phyloP scores from a whole-genome alignment of 352 stramenopile species.

The Pythium inflatum region DNA sequence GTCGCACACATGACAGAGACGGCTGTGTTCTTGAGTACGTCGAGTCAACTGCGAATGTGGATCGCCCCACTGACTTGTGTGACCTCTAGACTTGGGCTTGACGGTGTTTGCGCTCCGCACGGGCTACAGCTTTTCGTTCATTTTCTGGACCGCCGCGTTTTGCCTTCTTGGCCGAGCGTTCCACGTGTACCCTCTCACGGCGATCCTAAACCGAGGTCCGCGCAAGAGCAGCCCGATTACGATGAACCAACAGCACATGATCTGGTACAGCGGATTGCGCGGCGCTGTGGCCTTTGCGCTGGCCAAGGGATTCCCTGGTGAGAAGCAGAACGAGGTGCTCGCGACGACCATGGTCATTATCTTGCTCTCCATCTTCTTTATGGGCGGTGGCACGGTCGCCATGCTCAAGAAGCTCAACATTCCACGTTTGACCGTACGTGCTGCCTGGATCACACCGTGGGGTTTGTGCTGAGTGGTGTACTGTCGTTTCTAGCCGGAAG shows the following conservation, averaged over 20 bases:
- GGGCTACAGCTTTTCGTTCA: constrained; percentile 82
- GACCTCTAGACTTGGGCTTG: constrained; percentile 81
- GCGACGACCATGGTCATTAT: constrained; percentile 93
- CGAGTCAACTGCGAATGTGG: too few relatives aligned
- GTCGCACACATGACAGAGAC: constrained; percentile 92
- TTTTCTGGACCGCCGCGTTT: constrained; percentile 85
- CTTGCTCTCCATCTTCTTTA: constrained; percentile 90
- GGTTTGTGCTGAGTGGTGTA: not conserved
- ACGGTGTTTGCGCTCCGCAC: constrained; percentile 85
- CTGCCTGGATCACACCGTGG: too few relatives aligned
- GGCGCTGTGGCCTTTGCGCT: constrained; percentile 93
- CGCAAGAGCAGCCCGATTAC: constrained; percentile 68
- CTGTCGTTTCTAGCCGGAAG: constrained; percentile 48
- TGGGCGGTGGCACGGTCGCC: constrained; percentile 89
- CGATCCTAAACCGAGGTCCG: constrained; percentile 63
- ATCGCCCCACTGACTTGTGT: not conserved
- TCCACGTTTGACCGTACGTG: constrained; percentile 67
- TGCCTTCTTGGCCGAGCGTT: constrained; percentile 83
- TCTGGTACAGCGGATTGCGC: constrained; percentile 94
- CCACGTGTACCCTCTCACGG: constrained; percentile 90
- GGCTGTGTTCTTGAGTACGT: constrained; percentile 90
- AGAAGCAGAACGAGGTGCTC: constrained; percentile 86
- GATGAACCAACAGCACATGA: constrained; percentile 93
- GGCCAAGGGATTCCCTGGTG: constrained; percentile 88
- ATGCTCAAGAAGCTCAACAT: constrained; percentile 90